Base-by-base conservation (phyloP, 164 flowering plant genomes). In the Magnolia officinalis region DNA sequence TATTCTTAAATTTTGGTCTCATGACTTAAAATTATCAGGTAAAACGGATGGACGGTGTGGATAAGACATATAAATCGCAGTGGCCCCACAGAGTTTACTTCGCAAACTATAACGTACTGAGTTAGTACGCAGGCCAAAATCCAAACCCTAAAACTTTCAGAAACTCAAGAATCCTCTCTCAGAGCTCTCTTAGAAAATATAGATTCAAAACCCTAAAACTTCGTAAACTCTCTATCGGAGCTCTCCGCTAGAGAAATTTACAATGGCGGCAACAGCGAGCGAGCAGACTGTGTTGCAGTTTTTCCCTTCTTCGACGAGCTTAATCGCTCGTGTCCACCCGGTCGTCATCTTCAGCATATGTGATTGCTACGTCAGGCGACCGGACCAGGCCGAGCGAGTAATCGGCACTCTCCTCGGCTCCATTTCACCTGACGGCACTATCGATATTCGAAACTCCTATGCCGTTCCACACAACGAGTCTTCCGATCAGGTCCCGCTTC, bases 401-500 rank as follows among this genome's bases (percentile, higher is more conserved):
- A 91, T 96, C 69, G 99, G 99, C 5, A 93, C 99, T 55, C 98
- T 96, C 6, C 98, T 96, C 37, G 99, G 99, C 10, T 94, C 96
- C 6, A 78, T 94, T 76, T 80, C 89, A 11, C 87, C 97, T 2
- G 98, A 96, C 45, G 99, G 99, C 20, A 92, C 93, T 63, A 92
- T 96, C 18, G 95, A 94, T 72, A 88, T 96, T 75, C 88, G 95
- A 26, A 96, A 96, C 78, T 94, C 96, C 2, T 96, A 90, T 66
- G 97, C 94, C 50, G 99, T 96, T 64, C 99, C 98, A 45, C 97
- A 96, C 86, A 92, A 86, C 73, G 99, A 92, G 78, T 88, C 87
- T 8, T 88, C 92, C 14, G 98, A 88, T 82, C 94, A 92, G 97
- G 98, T 94, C 21, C 8, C 6, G 6, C 19, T 26, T 13, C 10